phyloP scores from a whole-genome alignment of 805 yeast genomes.

The Scheffersomyces lignosus region DNA sequence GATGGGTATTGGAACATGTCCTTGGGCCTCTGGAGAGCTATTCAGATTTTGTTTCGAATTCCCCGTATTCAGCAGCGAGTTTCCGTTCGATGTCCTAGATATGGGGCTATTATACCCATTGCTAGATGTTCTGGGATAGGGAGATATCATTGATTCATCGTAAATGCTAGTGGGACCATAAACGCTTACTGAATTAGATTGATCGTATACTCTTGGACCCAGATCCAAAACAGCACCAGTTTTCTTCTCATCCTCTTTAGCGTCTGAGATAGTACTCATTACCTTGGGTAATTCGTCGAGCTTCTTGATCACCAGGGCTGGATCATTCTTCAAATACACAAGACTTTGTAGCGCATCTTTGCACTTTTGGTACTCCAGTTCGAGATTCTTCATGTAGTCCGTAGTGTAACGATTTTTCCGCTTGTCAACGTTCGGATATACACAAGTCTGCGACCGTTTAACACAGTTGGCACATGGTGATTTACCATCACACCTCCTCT shows the following conservation, averaged over 20 bases:
- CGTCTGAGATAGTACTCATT: too few relatives aligned
- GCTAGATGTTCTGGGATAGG: background rate
- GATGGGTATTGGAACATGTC: background rate
- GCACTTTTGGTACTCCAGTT: background rate
- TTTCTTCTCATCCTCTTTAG: too few relatives aligned
- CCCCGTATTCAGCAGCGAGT: too few relatives aligned
- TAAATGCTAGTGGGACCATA: background rate
- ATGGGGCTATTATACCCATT: background rate
- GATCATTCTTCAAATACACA: background rate
- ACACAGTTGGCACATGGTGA: conserved; percentile 1
- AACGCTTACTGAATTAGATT: background rate
- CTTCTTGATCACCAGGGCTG: background rate
- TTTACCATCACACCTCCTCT: conserved; percentile 1
- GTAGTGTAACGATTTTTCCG: background rate
- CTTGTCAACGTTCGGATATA: background rate
- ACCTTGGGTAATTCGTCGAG: background rate
- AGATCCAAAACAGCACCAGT: background rate
- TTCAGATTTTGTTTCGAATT: too few relatives aligned
- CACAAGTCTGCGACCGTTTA: background rate
- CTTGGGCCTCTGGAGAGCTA: background rate
- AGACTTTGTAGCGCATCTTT: background rate
- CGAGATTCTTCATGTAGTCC: background rate
- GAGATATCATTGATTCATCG: background rate
- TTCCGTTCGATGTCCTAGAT: background rate
- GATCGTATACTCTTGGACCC: background rate